A percentile compares a stretch with the other conserved stretches of the same genome.
Evolutionary conservation across 2,329 filamentous ascomycete species (phyloP).

Genomic region (Claviceps sp.): DNA sequence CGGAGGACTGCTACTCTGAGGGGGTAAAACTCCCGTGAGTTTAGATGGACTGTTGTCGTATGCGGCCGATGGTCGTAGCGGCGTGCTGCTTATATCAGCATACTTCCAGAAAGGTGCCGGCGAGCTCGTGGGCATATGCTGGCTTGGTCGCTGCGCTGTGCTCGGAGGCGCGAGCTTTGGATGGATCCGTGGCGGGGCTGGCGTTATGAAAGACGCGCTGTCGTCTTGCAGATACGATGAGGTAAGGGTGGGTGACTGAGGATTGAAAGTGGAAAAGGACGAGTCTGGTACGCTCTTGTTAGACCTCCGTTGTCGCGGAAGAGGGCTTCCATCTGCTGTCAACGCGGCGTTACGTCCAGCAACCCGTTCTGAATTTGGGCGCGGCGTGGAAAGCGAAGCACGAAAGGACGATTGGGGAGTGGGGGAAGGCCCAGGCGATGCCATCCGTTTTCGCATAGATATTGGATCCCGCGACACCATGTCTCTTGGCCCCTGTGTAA

Average conservation of each 20-base stretch:
- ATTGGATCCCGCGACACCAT: slow-evolving; percentile 36
- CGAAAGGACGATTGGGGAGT: slow-evolving; percentile 38
- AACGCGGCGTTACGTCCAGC: slow-evolving; percentile 22
- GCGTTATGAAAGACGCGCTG: slow-evolving; percentile 50
- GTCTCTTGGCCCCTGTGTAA: slow-evolving; percentile 44
- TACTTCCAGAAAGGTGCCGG: slow-evolving; percentile 86
- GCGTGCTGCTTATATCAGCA: slow-evolving; percentile 62
- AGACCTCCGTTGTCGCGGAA: slow-evolving; percentile 43
- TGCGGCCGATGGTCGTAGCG: slow-evolving; percentile 35
- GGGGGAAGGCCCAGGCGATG: slow-evolving; percentile 41
- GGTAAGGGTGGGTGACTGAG: slow-evolving; percentile 46
- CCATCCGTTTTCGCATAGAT: slow-evolving; percentile 44
- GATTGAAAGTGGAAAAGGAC: slow-evolving; percentile 35
- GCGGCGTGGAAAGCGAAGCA: slow-evolving; percentile 43
- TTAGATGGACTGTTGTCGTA: slow-evolving; percentile 50
- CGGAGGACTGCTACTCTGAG: slow-evolving; percentile 47
- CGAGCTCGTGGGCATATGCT: slow-evolving; percentile 75
- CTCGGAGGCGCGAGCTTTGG: slow-evolving; percentile 67
- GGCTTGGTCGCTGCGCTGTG: slow-evolving; percentile 67
- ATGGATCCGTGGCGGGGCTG: slow-evolving; percentile 58
- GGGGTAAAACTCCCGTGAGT: slow-evolving; percentile 24
- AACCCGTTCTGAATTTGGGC: slow-evolving; percentile 32
- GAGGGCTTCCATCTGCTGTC: slow-evolving; percentile 45
- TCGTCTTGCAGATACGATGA: slow-evolving; percentile 51
- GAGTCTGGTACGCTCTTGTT: slow-evolving; percentile 19